A percentile compares a stretch with the other conserved stretches of the same genome.
These are phyloP conservation scores for Cyathus striatus DNA, from an alignment of 768 basidiomycete genomes.

Conservation along the genomic window DNA sequence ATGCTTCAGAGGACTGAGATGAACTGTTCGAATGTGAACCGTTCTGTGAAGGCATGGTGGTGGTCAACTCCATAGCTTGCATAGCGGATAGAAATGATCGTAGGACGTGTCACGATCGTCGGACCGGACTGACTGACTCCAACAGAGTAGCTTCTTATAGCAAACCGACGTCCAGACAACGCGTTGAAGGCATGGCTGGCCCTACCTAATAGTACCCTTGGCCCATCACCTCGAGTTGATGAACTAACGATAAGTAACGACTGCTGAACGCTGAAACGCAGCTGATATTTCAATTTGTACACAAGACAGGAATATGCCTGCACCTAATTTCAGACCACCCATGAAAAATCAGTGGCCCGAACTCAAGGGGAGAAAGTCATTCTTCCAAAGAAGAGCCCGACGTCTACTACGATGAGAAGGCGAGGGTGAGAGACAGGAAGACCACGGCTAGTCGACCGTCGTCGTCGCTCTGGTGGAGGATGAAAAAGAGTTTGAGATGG, in stretches of 20 bases:
- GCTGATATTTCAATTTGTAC: neutral
- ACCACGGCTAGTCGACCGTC: conserved; percentile 54
- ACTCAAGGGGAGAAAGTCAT: conserved; percentile 71
- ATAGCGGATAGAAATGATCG: neutral
- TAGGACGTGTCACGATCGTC: neutral
- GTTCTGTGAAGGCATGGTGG: conserved; percentile 19
- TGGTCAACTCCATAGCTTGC: conserved; percentile 5
- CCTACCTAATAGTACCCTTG: neutral
- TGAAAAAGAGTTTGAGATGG: conserved; percentile 7
- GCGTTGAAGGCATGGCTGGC: neutral
- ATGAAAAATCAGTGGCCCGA: conserved; percentile 50
- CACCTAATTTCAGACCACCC: conserved; percentile 78
- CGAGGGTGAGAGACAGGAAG: conserved; percentile 74
- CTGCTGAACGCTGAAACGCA: neutral
- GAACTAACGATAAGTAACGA: neutral
- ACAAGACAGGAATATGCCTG: conserved; percentile 48
- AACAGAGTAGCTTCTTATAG: neutral
- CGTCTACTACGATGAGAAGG: conserved; percentile 21
- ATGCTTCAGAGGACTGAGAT: conserved; percentile 11
- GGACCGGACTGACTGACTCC: no score
- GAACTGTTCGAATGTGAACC: neutral
- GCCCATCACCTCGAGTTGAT: neutral
- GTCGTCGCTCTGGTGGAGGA: conserved; percentile 64
- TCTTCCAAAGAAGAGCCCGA: conserved; percentile 62
- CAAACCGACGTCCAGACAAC: neutral